Conservation (phyloP, 805 yeast species). For the Schizosaccharomyces japonicus region DNA sequence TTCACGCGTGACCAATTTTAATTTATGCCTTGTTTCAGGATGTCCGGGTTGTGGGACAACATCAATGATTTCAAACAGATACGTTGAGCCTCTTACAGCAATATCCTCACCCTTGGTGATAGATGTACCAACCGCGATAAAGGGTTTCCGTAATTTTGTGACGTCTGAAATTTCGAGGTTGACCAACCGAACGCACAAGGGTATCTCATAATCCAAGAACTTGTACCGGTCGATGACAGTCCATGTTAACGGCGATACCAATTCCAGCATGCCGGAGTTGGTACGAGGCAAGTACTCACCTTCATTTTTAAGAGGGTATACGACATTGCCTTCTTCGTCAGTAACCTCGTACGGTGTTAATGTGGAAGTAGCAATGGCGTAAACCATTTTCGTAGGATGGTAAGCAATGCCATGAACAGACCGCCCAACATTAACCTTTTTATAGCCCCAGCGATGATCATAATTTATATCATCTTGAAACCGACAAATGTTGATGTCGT, state of each 20-base stretch:
- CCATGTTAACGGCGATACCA: conserved; percentile 60
- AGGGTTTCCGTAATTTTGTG: conserved; percentile 28
- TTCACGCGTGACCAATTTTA: conserved; percentile 51
- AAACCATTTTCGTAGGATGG: conserved; percentile 41
- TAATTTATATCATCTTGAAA: conserved; percentile 24
- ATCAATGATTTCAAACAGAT: conserved; percentile 48
- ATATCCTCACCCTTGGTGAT: conserved; percentile 55
- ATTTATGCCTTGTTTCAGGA: conserved; percentile 60
- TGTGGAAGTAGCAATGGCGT: conserved; percentile 34
- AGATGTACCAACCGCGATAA: conserved; percentile 59
- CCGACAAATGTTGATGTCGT: conserved; percentile 16
- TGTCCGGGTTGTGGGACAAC: conserved; percentile 73
- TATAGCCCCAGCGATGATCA: conserved; percentile 37
- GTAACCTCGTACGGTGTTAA: conserved; percentile 37
- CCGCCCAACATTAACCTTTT: conserved; percentile 28
- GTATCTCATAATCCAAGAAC: conserved; percentile 38
- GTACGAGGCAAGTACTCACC: conserved; percentile 21
- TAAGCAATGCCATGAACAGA: conserved; percentile 44
- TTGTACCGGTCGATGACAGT: conserved; percentile 44
- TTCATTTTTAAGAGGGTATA: conserved; percentile 24
- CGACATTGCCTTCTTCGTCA: conserved; percentile 48
- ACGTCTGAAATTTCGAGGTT: conserved; percentile 21
- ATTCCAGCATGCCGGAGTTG: conserved; percentile 34
- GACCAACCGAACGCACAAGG: conserved; percentile 32
- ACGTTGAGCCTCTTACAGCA: conserved; percentile 55